These are phyloP conservation scores for Sporothrix sp. DNA, from an alignment of 2,329 filamentous ascomycete species.

Conservation along the genomic window DNA sequence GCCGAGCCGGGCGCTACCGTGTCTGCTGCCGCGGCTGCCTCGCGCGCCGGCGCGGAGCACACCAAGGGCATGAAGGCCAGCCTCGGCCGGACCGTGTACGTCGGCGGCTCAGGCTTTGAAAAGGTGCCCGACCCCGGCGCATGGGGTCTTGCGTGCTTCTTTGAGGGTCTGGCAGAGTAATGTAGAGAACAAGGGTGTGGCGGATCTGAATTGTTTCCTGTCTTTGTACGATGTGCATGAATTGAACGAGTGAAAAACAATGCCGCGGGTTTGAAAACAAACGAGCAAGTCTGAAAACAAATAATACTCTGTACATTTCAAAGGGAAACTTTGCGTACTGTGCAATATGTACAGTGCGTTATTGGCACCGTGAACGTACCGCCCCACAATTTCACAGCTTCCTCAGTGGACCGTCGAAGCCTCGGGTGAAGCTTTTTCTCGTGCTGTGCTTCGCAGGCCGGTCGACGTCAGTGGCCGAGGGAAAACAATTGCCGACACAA, in stretches of 20 bases:
- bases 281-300: no score
- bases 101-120: constrained; percentile 65
- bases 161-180: constrained; percentile 63
- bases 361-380: background rate
- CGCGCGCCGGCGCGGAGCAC: constrained; percentile 63
- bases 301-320: no score
- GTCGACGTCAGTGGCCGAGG: constrained; percentile 11
- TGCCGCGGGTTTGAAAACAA: no score
- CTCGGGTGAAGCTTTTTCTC: constrained; percentile 16
- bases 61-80: constrained; percentile 91
- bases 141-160: constrained; percentile 66
- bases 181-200: background rate
- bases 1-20: constrained; percentile 48
- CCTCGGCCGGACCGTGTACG: constrained; percentile 73
- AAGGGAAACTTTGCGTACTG: no score
- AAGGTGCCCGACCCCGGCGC: constrained; percentile 58
- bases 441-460: background rate
- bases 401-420: constrained; percentile 4
- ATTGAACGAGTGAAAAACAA: no score
- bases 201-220: background rate
- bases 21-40: constrained; percentile 63
- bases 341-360: background rate
- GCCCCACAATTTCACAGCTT: background rate
- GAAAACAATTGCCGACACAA: constrained; percentile 15
- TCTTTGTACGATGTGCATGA: no score